phyloP scores from a whole-genome alignment of 176 grass and related monocot genomes.

The Zizania latifolia region DNA sequence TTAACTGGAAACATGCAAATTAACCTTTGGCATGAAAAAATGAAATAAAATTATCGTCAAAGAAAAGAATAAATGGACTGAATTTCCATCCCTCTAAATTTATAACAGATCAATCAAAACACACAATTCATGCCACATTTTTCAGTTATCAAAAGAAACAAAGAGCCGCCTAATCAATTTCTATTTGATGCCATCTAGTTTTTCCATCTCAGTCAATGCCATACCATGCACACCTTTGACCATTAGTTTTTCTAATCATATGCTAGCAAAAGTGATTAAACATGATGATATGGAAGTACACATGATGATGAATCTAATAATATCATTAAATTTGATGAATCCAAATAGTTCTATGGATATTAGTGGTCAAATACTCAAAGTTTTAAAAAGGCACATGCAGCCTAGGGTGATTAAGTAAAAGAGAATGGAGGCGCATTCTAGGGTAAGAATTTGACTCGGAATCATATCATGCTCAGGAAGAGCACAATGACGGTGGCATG shows the following conservation, averaged over 20 bases:
- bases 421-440: neutral
- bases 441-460: neutral
- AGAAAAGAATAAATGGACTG: neutral
- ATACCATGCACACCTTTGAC: neutral
- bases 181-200: neutral
- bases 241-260: neutral
- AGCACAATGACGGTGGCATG: neutral
- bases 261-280: neutral
- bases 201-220: too few relatives aligned
- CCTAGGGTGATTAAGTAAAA: neutral
- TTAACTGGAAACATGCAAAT: neutral
- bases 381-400: neutral
- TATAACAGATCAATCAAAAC: neutral
- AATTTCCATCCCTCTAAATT: neutral
- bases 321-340: neutral
- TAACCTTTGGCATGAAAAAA: neutral
- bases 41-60: neutral
- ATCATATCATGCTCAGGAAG: neutral
- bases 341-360: neutral
- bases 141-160: neutral
- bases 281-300: neutral
- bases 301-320: neutral
- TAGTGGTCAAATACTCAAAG: neutral
- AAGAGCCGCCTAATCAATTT: neutral
- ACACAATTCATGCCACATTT: neutral